These are phyloP conservation scores for Abrus pulchellus DNA, from an alignment of 306 rosid species.

Conservation along the genomic window DNA sequence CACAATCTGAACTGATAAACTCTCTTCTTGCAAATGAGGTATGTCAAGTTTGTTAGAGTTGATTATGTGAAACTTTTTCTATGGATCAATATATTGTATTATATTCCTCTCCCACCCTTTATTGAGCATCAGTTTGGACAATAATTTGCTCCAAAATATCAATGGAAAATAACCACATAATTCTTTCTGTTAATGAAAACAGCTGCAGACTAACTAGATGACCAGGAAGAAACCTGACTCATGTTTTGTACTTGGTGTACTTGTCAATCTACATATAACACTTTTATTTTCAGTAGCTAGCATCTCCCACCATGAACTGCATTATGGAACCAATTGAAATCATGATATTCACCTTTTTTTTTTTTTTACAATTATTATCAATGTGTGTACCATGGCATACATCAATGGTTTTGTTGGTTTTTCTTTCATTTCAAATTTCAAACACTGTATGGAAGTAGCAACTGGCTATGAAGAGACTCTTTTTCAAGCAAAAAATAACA, in stretches of 20 bases:
- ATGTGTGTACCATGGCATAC: background rate
- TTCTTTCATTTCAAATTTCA: background rate
- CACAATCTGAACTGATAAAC: slow-evolving; percentile 69
- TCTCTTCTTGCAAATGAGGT: slow-evolving; percentile 90
- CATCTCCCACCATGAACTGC: background rate
- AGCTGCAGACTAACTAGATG: background rate
- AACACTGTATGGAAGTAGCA: slow-evolving; percentile 12
- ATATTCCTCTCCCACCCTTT: slow-evolving; percentile 10
- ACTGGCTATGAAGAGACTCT: slow-evolving; percentile 13
- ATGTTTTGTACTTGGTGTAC: slow-evolving; percentile 8
- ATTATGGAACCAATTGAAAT: background rate
- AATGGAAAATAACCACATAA: background rate
- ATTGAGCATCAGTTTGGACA: background rate
- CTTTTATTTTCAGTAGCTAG: background rate
- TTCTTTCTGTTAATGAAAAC: background rate
- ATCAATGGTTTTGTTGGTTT: background rate
- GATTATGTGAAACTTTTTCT: slow-evolving; percentile 11
- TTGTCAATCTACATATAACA: background rate
- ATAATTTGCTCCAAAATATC: slow-evolving; percentile 6
- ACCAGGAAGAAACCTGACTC: background rate
- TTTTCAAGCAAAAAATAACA: slow-evolving; percentile 1
- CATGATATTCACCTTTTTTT: background rate
- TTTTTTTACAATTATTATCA: background rate
- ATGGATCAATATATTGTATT: slow-evolving; percentile 8
- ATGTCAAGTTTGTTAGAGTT: slow-evolving; percentile 41